phyloP scores from a whole-genome alignment of 2,329 filamentous ascomycete genomes.

The Colletotrichum tropicale region DNA sequence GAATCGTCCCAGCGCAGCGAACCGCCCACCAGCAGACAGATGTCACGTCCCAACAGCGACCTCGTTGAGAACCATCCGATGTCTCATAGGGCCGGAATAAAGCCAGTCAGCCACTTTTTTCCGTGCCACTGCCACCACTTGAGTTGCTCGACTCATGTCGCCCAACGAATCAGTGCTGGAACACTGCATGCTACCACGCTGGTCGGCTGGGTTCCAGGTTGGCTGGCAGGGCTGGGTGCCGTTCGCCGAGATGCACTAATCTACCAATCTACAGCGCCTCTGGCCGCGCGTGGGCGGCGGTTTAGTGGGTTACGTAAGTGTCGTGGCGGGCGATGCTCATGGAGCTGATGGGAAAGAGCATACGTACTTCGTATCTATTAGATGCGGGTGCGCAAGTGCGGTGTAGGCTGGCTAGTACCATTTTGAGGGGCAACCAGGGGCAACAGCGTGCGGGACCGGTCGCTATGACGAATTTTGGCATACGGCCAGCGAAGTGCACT shows the following conservation, averaged over 20 bases:
- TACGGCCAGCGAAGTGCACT: conserved; percentile 13
- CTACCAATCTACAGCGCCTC: conserved; percentile 9
- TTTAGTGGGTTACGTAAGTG: conserved; percentile 2
- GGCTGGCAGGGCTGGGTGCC: neutral
- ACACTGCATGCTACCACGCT: neutral
- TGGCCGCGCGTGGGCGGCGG: neutral
- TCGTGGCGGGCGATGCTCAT: neutral
- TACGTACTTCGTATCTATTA: conserved; percentile 9
- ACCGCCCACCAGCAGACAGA: neutral
- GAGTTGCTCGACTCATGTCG: neutral
- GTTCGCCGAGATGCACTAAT: neutral
- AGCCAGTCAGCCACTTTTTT: neutral
- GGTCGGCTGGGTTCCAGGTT: neutral
- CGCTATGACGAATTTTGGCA: conserved; percentile 21
- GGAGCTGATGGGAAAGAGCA: neutral
- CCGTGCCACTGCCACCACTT: neutral
- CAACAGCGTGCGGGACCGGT: conserved; percentile 10
- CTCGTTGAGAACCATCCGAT: neutral
- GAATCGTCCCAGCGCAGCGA: neutral
- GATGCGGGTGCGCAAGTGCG: conserved; percentile 11
- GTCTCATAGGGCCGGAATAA: neutral
- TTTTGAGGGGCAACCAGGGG: conserved; percentile 19
- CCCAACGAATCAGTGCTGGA: neutral
- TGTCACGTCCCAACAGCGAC: neutral
- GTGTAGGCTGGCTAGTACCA: conserved; percentile 10